Evolutionary conservation across 2,329 filamentous ascomycete species (phyloP).

Genomic region (Claviceps sp.): DNA sequence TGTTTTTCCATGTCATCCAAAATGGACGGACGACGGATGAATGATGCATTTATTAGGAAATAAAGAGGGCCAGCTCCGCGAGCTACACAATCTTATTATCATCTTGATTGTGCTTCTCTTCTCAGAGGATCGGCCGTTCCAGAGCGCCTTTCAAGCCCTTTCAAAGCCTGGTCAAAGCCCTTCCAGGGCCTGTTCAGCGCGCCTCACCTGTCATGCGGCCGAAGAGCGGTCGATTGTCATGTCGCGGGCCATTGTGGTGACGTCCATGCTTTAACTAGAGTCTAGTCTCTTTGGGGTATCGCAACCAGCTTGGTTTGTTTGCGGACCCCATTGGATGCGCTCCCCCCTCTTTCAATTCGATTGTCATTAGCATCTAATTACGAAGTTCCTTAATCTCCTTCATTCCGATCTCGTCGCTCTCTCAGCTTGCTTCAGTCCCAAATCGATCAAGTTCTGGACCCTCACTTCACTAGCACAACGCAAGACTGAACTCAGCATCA

Average conservation of each 20-base stretch:
- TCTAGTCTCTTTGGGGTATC: background rate
- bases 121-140: too few species aligned
- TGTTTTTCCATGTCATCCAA: background rate
- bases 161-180: too few species aligned
- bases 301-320: background rate
- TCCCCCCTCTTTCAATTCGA: background rate
- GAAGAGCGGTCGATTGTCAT: background rate
- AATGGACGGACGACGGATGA: too few species aligned
- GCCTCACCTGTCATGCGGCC: background rate
- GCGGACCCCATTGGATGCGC: constrained; percentile 1
- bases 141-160: too few species aligned
- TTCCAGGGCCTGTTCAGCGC: background rate
- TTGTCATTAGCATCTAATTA: background rate
- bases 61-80: background rate
- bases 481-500: background rate
- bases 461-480: background rate
- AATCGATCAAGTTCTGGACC: background rate
- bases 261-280: background rate
- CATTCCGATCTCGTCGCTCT: background rate
- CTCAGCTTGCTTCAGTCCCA: background rate
- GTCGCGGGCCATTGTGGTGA: background rate
- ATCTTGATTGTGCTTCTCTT: background rate
- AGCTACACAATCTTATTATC: background rate
- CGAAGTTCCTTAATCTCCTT: background rate
- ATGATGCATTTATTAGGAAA: too few species aligned